Evolutionary conservation across 2,329 filamentous ascomycete species (phyloP).

Genomic region (Ophiocordyceps australis): DNA sequence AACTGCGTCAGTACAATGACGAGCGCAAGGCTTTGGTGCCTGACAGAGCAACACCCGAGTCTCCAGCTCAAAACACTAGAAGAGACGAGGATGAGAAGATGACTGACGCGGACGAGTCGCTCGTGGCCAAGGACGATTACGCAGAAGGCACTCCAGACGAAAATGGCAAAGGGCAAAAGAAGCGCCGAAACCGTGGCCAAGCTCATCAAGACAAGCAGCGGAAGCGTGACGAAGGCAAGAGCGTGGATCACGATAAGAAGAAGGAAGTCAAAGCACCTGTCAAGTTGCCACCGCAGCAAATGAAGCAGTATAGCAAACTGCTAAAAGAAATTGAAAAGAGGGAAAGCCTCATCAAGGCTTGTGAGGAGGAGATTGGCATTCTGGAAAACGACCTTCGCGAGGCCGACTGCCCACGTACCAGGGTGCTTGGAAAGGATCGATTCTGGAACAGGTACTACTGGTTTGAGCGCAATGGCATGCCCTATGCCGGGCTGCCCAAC

Average conservation of each 20-base stretch:
- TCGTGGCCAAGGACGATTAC: conserved; percentile 35
- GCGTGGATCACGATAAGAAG: conserved; percentile 34
- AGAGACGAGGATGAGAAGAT: conserved; percentile 41
- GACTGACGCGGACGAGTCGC: conserved; percentile 44
- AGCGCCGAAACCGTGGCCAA: conserved; percentile 37
- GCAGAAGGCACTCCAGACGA: conserved; percentile 55
- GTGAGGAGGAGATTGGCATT: conserved; percentile 69
- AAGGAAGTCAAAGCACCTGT: conserved; percentile 49
- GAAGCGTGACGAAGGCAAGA: conserved; percentile 61
- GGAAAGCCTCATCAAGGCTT: conserved; percentile 59
- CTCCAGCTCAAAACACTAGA: conserved; percentile 34
- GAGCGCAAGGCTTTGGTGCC: conserved; percentile 56
- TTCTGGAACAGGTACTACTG: conserved; percentile 99
- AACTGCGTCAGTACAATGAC: conserved; percentile 52
- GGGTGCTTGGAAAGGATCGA: conserved; percentile 78
- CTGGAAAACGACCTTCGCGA: conserved; percentile 88
- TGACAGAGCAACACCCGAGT: conserved; percentile 45
- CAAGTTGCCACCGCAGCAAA: conserved; percentile 50
- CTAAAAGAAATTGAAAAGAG: conserved; percentile 80
- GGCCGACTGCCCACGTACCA: conserved; percentile 80
- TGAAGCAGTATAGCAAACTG: conserved; percentile 77
- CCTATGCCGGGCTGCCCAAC: conserved; percentile 69
- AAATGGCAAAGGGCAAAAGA: conserved; percentile 33
- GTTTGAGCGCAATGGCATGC: conserved; percentile 98
- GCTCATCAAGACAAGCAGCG: conserved; percentile 52